Percentiles rank a stretch among this genome's conserved stretches.
Conservation (phyloP, 345 rosid genomes). For the Eucalyptus erythrocorys region DNA sequence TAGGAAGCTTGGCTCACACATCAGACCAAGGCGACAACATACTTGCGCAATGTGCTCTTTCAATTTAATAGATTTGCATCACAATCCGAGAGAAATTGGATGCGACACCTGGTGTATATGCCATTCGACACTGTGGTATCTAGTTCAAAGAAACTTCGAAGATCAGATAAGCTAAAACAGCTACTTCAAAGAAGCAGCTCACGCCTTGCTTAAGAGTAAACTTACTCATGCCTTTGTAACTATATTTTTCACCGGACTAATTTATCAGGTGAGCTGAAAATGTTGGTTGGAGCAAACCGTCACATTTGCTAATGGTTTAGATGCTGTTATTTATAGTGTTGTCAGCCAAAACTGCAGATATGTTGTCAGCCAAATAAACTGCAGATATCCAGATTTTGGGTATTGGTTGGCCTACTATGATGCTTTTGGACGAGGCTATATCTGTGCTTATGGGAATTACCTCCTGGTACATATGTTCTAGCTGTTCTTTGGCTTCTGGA, state of each 20-base stretch:
- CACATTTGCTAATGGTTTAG: not conserved
- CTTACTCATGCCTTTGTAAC: no score
- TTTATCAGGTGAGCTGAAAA: not conserved
- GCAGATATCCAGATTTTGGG: not conserved
- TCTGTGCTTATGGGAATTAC: not conserved
- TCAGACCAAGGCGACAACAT: not conserved
- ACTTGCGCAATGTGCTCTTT: fast-evolving
- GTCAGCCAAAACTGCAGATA: not conserved
- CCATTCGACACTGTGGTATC: not conserved
- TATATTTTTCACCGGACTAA: no score
- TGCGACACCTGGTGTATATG: not conserved
- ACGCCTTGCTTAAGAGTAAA: no score
- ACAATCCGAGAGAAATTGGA: not conserved
- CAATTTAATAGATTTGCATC: not conserved
- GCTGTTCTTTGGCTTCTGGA: slow-evolving; percentile 74
- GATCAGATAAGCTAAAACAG: not conserved
- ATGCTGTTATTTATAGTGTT: not conserved
- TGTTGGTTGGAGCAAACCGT: not conserved
- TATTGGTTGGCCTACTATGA: not conserved
- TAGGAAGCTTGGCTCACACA: not conserved
- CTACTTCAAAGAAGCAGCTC: no score
- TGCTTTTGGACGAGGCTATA: not conserved
- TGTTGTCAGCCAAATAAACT: not conserved
- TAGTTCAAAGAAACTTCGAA: not conserved
- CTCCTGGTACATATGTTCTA: slow-evolving; percentile 44